Evolutionary conservation across 208 protist species (phyloP), one percentile per base, ranked within the genome.

Genomic region (Crithidia expoeki): DNA sequence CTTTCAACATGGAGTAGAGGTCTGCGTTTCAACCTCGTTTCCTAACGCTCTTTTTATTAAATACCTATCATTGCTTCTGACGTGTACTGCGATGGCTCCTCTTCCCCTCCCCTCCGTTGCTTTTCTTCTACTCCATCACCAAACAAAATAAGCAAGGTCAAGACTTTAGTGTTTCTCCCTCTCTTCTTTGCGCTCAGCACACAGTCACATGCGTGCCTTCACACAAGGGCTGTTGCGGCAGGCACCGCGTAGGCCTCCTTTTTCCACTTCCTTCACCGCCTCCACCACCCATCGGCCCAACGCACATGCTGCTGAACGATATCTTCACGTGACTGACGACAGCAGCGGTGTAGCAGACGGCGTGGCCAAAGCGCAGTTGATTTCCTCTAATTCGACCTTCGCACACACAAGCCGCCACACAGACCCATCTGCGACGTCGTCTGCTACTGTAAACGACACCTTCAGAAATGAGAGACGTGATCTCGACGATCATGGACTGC

Each of bases 341-440:
- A 19, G 49, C 49, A 25, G 49, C 49, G 49, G 9, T 44, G 19
- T n/a, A n/a, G n/a, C 10, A 38, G 33, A 44, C 0, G 5, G 33
- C 30, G 53, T 59, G 16, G 53, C 53, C 9, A 34, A 59, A 34
- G 53, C 53, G n/a, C 53, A 59, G 33, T 30, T 59, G 53, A 44
- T 59, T 12, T 59, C 33, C 30, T 40, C 53, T 21, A 59, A 30
- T n/a, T 23, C 33, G n/a, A 4, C 33, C 30, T 59, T 25, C 17
- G 16, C n/a, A 3, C 53, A 28, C 28, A 10, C 27, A 23, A 61
- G 7, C 55, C 64, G 7, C 4, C 38, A 33, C 32, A 27, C 28
- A 36, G 52, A 7, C 17, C 4, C 17, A 3, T 42, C 30, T n/a
- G 42, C 55, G 4, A 10, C 55, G 14, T 44, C 33, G 16, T 4